phyloP scores from a whole-genome alignment of 768 basidiomycete species.

The Lactarius hengduanensis region DNA sequence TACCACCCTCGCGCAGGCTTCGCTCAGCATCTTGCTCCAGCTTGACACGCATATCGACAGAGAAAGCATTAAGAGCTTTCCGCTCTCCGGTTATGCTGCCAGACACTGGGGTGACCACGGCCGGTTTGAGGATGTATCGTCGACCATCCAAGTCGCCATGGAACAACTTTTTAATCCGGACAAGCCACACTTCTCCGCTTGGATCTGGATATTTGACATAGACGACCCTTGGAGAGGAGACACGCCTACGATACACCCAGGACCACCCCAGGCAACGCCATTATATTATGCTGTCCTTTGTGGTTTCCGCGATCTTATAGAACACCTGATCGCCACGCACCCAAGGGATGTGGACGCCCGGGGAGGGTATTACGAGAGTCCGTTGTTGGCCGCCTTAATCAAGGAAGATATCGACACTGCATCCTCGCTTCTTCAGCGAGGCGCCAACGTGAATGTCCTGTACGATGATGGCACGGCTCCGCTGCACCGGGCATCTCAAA shows the following conservation, averaged over 20 bases:
- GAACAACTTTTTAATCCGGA: conserved; percentile 5
- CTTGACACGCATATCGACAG: background rate
- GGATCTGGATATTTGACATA: conserved; percentile 9
- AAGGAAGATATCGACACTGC: background rate
- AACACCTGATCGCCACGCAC: background rate
- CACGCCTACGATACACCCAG: background rate
- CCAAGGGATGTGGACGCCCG: background rate
- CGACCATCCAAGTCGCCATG: background rate
- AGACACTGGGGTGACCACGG: conserved; percentile 8
- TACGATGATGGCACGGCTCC: background rate
- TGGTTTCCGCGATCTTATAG: background rate
- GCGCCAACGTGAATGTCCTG: background rate
- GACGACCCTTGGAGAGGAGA: background rate
- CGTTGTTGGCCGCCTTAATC: background rate
- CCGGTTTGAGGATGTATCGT: background rate
- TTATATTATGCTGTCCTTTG: conserved; percentile 7
- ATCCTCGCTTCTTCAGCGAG: background rate
- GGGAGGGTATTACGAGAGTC: background rate
- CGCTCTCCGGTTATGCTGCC: conserved; percentile 3
- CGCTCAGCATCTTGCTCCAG: background rate
- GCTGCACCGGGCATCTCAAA: background rate
- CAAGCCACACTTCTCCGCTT: background rate
- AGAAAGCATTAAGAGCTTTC: background rate
- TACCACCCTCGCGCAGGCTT: background rate
- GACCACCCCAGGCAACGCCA: background rate